These are phyloP conservation scores for Blastomyces emzantsi DNA, from an alignment of 2,329 filamentous ascomycete species.

Conservation along the genomic window DNA sequence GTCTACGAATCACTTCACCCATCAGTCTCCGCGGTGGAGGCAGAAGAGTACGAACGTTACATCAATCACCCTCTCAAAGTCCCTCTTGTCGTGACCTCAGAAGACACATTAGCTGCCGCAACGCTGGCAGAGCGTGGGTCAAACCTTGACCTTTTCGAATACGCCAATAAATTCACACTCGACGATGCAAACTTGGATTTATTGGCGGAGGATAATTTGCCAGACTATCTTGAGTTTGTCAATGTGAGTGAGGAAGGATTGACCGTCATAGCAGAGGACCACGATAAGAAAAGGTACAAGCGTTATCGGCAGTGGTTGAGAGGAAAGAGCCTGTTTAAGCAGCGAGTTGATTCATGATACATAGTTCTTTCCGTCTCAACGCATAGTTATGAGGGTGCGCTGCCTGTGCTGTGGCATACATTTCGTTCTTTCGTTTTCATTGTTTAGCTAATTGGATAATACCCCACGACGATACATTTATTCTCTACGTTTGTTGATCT, in stretches of 20 bases:
- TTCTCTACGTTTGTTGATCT: background rate
- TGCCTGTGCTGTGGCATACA: too few species aligned
- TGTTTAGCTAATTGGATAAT: background rate
- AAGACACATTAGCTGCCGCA: constrained; percentile 30
- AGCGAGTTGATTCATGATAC: constrained; percentile 48
- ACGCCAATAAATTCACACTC: constrained; percentile 61
- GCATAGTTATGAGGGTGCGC: background rate
- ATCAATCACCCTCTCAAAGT: constrained; percentile 82
- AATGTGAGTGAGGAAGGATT: constrained; percentile 71
- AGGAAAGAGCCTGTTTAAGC: constrained; percentile 94
- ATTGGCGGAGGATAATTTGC: constrained; percentile 54
- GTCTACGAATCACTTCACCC: constrained; percentile 81
- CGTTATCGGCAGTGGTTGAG: constrained; percentile 90
- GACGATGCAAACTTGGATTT: constrained; percentile 42
- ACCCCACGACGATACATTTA: background rate
- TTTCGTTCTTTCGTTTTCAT: constrained; percentile 7
- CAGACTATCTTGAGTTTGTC: constrained; percentile 68
- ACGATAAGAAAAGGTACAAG: constrained; percentile 89
- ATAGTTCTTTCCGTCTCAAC: background rate
- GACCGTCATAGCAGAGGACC: constrained; percentile 79
- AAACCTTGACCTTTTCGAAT: constrained; percentile 65
- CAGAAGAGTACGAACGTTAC: constrained; percentile 80
- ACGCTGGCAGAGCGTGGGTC: constrained; percentile 31
- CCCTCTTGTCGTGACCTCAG: constrained; percentile 52
- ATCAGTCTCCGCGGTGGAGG: constrained; percentile 64